These are phyloP conservation scores for Fusarium decemcellulare DNA, from an alignment of 2,329 filamentous ascomycete genomes.

Conservation along the genomic window DNA sequence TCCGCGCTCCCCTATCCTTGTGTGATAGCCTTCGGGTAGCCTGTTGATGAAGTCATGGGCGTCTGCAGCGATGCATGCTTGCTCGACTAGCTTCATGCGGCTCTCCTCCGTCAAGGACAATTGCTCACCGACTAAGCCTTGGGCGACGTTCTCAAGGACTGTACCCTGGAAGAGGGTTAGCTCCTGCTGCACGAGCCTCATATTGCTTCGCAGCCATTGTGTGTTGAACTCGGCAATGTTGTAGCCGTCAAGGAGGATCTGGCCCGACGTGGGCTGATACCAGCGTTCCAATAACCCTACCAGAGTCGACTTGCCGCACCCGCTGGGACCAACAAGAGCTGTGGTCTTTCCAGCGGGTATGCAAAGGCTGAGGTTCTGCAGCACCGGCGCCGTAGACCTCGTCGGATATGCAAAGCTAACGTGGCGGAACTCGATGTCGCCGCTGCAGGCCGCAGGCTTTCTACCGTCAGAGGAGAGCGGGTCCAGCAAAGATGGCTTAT, in stretches of 20 bases:
- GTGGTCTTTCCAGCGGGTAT: constrained; percentile 61
- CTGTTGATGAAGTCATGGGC: constrained; percentile 62
- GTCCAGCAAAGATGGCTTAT: constrained; percentile 62
- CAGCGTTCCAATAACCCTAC: constrained; percentile 66
- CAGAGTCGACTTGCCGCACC: constrained; percentile 66
- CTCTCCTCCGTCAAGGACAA: neutral
- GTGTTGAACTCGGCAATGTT: constrained; percentile 56
- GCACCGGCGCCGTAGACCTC: constrained; percentile 59
- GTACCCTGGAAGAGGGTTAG: constrained; percentile 62
- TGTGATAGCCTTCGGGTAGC: constrained; percentile 67
- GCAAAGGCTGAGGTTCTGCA: constrained; percentile 52
- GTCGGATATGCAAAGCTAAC: constrained; percentile 66
- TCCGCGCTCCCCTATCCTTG: constrained; percentile 71
- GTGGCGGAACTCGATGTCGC: constrained; percentile 58
- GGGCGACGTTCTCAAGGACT: constrained; percentile 55
- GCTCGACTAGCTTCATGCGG: neutral
- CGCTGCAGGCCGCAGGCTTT: constrained; percentile 40
- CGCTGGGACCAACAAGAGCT: constrained; percentile 67
- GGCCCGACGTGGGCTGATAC: constrained; percentile 62
- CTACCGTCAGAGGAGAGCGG: constrained; percentile 49
- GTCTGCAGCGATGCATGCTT: constrained; percentile 49
- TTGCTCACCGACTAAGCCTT: neutral
- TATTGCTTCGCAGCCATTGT: constrained; percentile 62
- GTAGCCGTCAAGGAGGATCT: constrained; percentile 54
- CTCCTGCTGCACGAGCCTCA: constrained; percentile 64